Evolutionary conservation across 225 moss, liverwort and hornwort species (phyloP), one percentile per base, ranked within the genome.

Genomic region (Thuidium tamariscinum): DNA sequence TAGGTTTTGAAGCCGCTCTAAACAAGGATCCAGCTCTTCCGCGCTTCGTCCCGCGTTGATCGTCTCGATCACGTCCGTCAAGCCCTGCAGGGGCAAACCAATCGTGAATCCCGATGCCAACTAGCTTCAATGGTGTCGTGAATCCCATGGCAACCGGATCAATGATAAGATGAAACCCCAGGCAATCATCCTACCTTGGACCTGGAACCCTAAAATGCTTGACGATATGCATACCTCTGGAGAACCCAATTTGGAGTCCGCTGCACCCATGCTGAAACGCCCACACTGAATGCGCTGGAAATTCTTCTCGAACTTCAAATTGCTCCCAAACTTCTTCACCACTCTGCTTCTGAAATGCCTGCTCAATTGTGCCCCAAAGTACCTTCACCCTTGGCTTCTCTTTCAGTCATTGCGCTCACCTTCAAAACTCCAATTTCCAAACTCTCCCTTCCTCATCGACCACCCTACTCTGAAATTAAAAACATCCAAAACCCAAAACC

Each of bases 31-130:
- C 48, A 59, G 56, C 42, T 86, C 85, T 79, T 83, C 86, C 15
- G 88, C 74, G 68, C 85, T 92, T 68, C 84, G 68, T 67, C 91
- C 60, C 25, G 84, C 49, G 74, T 82, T 88, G 83, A 94, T 89
- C 18, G 84, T 92, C 85, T 92, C 86, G 57, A 94, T 90, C 37
- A 76, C 87, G 82, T 91, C 91, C 81, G 63, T 73, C 79, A 89
- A 79, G 52, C 89, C 92, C 93, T 94, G 88, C 37, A 65, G 16
- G 71, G 49, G 39, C n/a, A 71, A 73, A 42, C 42, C 75, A 83
- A 65, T 70, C 42, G 84, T 82, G 23, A 82, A 9, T 77, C n/a
- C 37, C 46, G 30, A 55, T 46, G 68, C 25, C 62, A 61, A 73
- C 17, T n/a, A 60, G 16, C 73, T 36, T 76, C 17, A 42, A n/a